Evolutionary conservation across 768 basidiomycete species (phyloP), one percentile per base, ranked within the genome.

Genomic region (Rhodotorula taiwanensis): DNA sequence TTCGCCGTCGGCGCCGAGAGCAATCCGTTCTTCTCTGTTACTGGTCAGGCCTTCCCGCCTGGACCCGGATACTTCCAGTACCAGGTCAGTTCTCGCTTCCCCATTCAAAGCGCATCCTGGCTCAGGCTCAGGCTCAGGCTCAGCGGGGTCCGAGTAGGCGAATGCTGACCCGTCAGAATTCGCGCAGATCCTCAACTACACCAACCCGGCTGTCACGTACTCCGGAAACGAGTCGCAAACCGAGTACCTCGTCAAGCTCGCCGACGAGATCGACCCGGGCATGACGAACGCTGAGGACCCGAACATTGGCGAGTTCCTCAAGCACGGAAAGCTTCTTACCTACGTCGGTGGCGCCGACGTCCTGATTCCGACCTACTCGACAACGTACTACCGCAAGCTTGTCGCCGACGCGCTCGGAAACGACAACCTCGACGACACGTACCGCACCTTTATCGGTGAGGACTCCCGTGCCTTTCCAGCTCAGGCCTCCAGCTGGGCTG

Each of bases 311-410:
- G 33, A 50, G 5, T 70, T 64, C 62, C 58, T 70, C 34, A 55
- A 54, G 43, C 53, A 48, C 16, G 69, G 69, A 6, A 66, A 66
- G 45, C 41, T 62, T 3, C 31, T 67, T 0, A 60, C 62, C 5
- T 65, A 63, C 52, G 64, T 66, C n/a, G 51, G 69, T 2, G 28
- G 55, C 25, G 64, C 65, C 23, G 69, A 70, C 47, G 42, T 36
- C 3, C 58, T 70, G 23, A 70, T 70, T 33, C 69, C 69, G 2
- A 58, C 65, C 2, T 58, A 58, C 14, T 31, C 34, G 9, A 58
- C 57, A 11, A 27, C 59, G 18, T 49, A 43, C 33, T 64, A 64
- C 48, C 44, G 43, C 42, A 48, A 65, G 44, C 54, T 48, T 11
- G 64, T 66, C 20, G 43, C 50, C 14, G 27, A 52, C 30, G n/a